phyloP scores from a whole-genome alignment of 2,329 filamentous ascomycete genomes.

The Hymenoscyphus repandus region DNA sequence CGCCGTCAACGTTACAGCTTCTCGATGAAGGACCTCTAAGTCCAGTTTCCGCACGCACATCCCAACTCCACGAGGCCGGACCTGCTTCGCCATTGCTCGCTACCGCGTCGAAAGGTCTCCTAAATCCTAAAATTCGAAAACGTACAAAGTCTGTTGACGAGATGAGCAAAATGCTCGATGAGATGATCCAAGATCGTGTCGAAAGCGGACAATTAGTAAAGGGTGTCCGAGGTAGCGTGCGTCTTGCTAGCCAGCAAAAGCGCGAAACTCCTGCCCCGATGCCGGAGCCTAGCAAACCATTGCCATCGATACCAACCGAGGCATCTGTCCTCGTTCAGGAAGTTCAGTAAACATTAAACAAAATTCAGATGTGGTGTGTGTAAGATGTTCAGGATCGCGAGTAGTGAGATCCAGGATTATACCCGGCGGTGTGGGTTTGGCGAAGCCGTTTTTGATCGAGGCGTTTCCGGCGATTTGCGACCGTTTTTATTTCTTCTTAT shows the following conservation, averaged over 20 bases:
- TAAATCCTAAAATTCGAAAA: constrained; percentile 24
- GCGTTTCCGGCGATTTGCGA: too few relatives aligned
- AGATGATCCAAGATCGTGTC: constrained; percentile 90
- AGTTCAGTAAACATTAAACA: too few relatives aligned
- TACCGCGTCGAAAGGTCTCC: constrained; percentile 13
- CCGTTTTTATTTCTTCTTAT: too few relatives aligned
- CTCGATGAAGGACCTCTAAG: constrained; percentile 26
- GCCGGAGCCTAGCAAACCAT: not conserved
- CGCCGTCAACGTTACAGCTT: constrained; percentile 12
- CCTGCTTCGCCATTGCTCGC: constrained; percentile 17
- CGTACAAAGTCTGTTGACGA: constrained; percentile 70
- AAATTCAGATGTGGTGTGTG: too few relatives aligned
- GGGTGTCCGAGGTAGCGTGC: constrained; percentile 61
- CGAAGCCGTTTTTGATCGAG: too few relatives aligned
- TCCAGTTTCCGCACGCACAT: constrained; percentile 27
- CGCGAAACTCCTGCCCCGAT: constrained; percentile 9
- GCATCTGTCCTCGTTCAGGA: too few relatives aligned
- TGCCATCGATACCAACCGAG: too few relatives aligned
- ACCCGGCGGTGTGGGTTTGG: too few relatives aligned
- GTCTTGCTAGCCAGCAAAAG: constrained; percentile 45
- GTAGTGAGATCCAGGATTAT: too few relatives aligned
- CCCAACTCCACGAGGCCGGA: constrained; percentile 22
- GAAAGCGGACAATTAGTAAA: constrained; percentile 69
- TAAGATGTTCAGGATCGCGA: too few relatives aligned
- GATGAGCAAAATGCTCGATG: constrained; percentile 88